These are phyloP conservation scores for Xylaria sp. DNA, from an alignment of 2,329 filamentous ascomycete species.

Conservation along the genomic window DNA sequence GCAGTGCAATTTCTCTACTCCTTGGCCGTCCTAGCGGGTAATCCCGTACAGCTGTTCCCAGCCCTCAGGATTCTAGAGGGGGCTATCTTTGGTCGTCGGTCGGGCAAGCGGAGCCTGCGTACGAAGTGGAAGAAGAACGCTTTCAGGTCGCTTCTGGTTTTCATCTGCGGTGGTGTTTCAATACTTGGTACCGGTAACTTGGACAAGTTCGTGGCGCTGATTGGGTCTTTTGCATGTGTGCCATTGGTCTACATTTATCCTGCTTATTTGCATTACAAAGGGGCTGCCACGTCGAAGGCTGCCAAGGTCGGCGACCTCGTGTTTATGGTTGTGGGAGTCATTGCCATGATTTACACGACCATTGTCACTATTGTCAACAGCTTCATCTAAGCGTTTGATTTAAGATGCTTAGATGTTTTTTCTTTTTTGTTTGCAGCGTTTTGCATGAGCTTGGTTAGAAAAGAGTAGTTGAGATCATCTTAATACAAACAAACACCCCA, in stretches of 20 bases:
- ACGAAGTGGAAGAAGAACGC: conserved; percentile 83
- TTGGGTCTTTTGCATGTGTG: conserved; percentile 78
- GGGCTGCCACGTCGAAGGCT: conserved; percentile 66
- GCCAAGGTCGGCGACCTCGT: conserved; percentile 68
- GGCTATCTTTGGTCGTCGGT: conserved; percentile 72
- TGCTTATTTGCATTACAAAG: conserved; percentile 74
- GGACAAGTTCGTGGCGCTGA: conserved; percentile 79
- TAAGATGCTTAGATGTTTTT: background rate
- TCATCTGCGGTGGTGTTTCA: conserved; percentile 68
- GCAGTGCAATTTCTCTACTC: conserved; percentile 80
- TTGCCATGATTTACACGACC: conserved; percentile 79
- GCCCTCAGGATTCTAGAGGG: conserved; percentile 77
- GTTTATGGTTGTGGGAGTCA: conserved; percentile 70
- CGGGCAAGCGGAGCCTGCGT: conserved; percentile 70
- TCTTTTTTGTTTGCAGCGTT: background rate
- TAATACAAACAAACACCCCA: background rate
- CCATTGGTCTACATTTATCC: conserved; percentile 83
- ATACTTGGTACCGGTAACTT: conserved; percentile 74
- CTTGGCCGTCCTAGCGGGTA: conserved; percentile 76
- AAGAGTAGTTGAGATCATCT: conserved; percentile 14
- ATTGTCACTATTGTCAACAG: conserved; percentile 64
- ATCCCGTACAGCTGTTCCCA: conserved; percentile 79
- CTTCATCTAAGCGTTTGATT: conserved; percentile 45
- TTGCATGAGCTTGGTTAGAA: conserved; percentile 23
- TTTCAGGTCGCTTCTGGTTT: conserved; percentile 67